Evolutionary conservation across 176 grass and related monocot genomes (phyloP), one percentile per base, ranked within the genome.

Genomic region (Oryza nivara): DNA sequence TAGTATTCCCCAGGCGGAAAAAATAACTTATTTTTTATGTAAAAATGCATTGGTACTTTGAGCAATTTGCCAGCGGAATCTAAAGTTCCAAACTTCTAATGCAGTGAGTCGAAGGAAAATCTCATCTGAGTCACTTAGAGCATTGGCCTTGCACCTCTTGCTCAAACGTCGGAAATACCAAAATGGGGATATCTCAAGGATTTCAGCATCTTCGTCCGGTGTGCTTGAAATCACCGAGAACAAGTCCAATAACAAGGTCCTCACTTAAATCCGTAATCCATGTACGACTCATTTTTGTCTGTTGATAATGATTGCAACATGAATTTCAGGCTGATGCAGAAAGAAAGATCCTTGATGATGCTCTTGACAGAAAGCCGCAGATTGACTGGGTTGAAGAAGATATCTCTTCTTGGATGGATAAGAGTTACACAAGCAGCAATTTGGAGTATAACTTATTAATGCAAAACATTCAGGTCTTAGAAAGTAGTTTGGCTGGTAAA

Each of bases 391-490:
- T 78, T 19, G 46, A 82, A n/a, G 78, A 87, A 28, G 75, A 77
- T 54, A 72, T 78, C 35, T 65, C 82, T 76, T 45, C 13, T 73
- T 77, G 60, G 90, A 60, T 85, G 75, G 73, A 88, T 67, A 88
- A 20, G 7, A 45, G 68, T 32, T 32, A 46, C 68, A 76, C 65
- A 61, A 84, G 83, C 23, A 63, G 46, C 41, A 65, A 71, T 69
- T 74, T 80, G 35, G 67, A 94, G 83, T 84, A 90, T 43, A 72
- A 65, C 10, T 72, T 98, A 32, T 28, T 98, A 66, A 95, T 98
- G 87, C 87, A 98, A 77, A 93, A 95, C 67, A 77, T 95, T 61
- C 40, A 87, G 49, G 83, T 56, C 13, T 51, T 95, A 73, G 89
- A 95, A 76, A 85, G 67, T 45, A 91, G 92, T 40, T 91, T 95